Percentiles rank a stretch among this genome's conserved stretches.
Evolutionary conservation across 371 early-diverging fungal species (phyloP).

Genomic region (Saksenaea vasiformis): DNA sequence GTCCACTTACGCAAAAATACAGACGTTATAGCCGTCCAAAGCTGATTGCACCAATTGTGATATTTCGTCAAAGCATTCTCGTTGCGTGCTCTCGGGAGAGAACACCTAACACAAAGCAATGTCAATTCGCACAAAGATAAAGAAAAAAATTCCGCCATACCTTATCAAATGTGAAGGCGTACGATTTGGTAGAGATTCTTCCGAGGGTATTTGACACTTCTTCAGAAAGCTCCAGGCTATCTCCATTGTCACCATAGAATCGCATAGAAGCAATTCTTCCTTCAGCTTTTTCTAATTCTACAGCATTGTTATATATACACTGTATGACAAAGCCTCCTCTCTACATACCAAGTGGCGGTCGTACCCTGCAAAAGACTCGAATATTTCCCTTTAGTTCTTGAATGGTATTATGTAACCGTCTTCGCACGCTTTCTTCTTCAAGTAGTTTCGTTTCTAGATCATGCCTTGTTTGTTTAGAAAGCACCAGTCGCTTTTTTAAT

Average conservation of each 20-base stretch:
- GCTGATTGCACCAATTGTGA: constrained; percentile 95
- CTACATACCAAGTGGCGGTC: constrained; percentile 65
- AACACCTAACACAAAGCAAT: constrained; percentile 59
- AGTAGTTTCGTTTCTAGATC: constrained; percentile 69
- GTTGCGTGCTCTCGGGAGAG: constrained; percentile 70
- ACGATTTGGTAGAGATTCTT: constrained; percentile 45
- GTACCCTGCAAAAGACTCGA: constrained; percentile 95
- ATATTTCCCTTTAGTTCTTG: constrained; percentile 98
- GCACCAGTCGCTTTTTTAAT: constrained; percentile 38
- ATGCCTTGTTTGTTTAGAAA: constrained; percentile 23
- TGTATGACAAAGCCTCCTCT: not conserved
- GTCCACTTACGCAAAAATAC: constrained; percentile 86
- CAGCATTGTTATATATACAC: not conserved
- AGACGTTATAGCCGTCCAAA: constrained; percentile 97
- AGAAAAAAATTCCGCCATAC: constrained; percentile 15
- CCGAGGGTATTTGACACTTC: constrained; percentile 40
- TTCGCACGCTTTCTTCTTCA: constrained; percentile 76
- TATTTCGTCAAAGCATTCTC: constrained; percentile 92
- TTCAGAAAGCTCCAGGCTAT: constrained; percentile 55
- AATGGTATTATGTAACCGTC: constrained; percentile 88
- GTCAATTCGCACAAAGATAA: not conserved
- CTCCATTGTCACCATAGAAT: constrained; percentile 52
- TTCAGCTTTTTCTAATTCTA: constrained; percentile 24
- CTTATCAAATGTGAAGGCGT: constrained; percentile 84
- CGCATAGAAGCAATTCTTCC: constrained; percentile 27